Conservation (phyloP, 352 stramenopile genomes). For the Phytophthora parvispora region DNA sequence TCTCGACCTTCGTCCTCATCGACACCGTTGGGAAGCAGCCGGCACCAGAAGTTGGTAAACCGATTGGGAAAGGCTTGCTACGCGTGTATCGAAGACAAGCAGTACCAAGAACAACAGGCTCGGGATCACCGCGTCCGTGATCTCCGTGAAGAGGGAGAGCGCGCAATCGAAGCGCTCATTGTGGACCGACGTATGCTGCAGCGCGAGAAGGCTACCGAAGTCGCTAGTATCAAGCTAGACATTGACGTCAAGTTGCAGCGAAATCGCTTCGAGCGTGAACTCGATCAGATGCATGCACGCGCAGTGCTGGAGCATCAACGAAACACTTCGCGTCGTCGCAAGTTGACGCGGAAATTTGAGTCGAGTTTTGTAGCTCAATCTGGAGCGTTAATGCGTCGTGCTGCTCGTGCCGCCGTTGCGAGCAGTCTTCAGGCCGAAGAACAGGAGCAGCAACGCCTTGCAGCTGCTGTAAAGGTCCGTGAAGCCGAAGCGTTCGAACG, state of each 20-base stretch:
- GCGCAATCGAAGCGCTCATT: constrained; percentile 70
- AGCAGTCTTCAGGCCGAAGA: constrained; percentile 40
- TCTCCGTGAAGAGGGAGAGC: constrained; percentile 69
- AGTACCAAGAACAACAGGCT: constrained; percentile 48
- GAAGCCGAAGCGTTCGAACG: constrained; percentile 49
- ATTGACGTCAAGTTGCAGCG: constrained; percentile 79
- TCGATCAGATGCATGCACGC: constrained; percentile 53
- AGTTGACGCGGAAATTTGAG: constrained; percentile 67
- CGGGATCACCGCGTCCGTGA: constrained; percentile 65
- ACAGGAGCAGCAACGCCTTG: constrained; percentile 39
- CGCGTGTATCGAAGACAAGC: constrained; percentile 46
- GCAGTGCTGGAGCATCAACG: constrained; percentile 64
- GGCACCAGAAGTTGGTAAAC: constrained; percentile 66
- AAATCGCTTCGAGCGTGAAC: constrained; percentile 63
- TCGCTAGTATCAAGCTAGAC: constrained; percentile 68
- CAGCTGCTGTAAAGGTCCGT: constrained; percentile 30
- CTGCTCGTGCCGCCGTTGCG: constrained; percentile 56
- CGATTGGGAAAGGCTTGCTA: constrained; percentile 51
- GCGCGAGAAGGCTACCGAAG: constrained; percentile 62
- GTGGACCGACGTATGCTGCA: constrained; percentile 78
- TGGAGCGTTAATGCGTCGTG: constrained; percentile 73
- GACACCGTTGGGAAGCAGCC: constrained; percentile 44
- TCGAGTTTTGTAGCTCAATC: constrained; percentile 63
- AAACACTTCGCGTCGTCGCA: constrained; percentile 40
- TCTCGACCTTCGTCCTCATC: constrained; percentile 4